Evolutionary conservation across 768 basidiomycete genomes (phyloP).

Genomic region (Nidularia sp.): DNA sequence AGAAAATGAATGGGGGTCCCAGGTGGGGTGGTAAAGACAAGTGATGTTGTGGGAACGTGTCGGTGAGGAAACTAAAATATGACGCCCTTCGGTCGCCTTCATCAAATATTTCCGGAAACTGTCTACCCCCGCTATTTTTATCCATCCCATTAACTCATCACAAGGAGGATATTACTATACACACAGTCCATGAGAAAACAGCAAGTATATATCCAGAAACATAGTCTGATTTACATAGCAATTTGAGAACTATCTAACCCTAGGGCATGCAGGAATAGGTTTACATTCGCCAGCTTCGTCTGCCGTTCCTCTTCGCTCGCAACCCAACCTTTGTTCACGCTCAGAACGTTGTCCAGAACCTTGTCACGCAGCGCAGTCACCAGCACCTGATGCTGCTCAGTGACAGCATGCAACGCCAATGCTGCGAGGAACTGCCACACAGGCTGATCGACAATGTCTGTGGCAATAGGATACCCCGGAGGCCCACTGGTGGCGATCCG

Average conservation of each 20-base stretch:
- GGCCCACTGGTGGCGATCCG: conserved; percentile 46
- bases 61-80: neutral
- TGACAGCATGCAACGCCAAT: conserved; percentile 77
- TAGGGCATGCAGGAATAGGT: conserved; percentile 82
- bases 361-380: conserved; percentile 88
- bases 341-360: conserved; percentile 85
- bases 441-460: conserved; percentile 77
- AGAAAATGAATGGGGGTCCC: too few relatives aligned
- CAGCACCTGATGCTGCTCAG: conserved; percentile 85
- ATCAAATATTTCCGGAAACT: neutral
- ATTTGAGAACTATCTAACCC: conserved; percentile 71
- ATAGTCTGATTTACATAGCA: conserved; percentile 33
- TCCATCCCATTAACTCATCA: neutral
- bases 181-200: too few relatives aligned
- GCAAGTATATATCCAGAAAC: conserved; percentile 2
- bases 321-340: conserved; percentile 72
- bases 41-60: neutral
- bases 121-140: neutral
- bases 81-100: neutral
- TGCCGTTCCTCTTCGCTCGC: conserved; percentile 68
- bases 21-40: neutral
- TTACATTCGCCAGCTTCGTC: conserved; percentile 87
- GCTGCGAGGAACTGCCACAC: conserved; percentile 96
- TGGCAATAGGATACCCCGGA: conserved; percentile 31
- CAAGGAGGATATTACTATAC: too few relatives aligned